A percentile compares a stretch with the other conserved stretches of the same genome.
These are phyloP conservation scores for Apium graveolens DNA, from an alignment of 129 eudicot genomes.

Conservation along the genomic window DNA sequence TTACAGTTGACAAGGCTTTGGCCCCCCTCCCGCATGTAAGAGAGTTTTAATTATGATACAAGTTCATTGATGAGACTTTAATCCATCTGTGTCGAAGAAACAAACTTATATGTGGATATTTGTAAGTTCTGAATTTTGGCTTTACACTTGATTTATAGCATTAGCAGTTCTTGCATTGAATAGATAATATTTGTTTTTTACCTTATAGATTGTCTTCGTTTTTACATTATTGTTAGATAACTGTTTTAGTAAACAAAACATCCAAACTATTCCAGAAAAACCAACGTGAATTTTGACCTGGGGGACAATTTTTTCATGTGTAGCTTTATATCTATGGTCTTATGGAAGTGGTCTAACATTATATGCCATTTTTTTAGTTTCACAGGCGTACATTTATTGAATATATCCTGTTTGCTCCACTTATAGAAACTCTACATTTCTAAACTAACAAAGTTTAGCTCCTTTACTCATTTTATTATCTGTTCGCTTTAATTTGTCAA, in stretches of 20 bases:
- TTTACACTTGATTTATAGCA: background rate
- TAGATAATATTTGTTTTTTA: too few relatives aligned
- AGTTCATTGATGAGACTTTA: too few relatives aligned
- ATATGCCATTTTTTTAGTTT: background rate
- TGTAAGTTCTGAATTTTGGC: background rate
- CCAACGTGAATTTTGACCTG: background rate
- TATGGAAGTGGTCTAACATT: background rate
- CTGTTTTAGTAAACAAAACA: background rate
- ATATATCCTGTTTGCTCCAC: background rate
- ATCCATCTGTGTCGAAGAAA: background rate
- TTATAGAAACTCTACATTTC: background rate
- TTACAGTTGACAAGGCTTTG: background rate
- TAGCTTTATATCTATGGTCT: background rate
- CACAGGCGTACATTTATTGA: background rate
- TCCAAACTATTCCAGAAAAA: background rate
- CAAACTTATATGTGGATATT: background rate
- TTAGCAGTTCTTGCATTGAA: background rate
- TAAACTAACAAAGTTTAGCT: background rate
- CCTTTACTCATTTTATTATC: conserved; percentile 5
- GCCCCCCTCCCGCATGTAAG: background rate
- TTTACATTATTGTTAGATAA: background rate
- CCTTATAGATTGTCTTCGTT: background rate
- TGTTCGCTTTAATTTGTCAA: background rate
- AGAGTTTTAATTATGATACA: background rate
- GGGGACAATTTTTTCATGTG: background rate